Base-by-base conservation (phyloP, 2,329 filamentous ascomycete genomes). In the Pseudocercospora cruenta region DNA sequence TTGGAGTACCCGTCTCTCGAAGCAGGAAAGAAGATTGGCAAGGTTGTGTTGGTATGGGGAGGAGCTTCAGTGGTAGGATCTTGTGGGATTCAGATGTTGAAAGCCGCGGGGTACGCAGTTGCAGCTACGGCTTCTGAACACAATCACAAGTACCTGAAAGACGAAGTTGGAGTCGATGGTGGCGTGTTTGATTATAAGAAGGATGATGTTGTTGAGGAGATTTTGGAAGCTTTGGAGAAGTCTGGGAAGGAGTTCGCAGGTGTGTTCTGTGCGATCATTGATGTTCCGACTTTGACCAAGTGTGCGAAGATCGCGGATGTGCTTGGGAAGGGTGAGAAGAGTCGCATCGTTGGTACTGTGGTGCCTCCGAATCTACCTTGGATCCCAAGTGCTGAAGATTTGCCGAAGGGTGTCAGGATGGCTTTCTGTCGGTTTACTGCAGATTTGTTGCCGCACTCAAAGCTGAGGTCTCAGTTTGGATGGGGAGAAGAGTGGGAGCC, bases 1-100 rank as follows among this genome's bases (percentile, higher is more conserved):
- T 60, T 64, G 10, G 67, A 69, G 8, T 53, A 69, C 19, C 67
- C 67, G 2, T 60, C 64, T 4, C 36, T 36, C 24, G 31, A 67
- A 49, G 59, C 64, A 9, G 57, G 49, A 8, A 71, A 76, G 43
- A 19, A 68, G 1, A 74, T 69, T 4, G 75, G 75, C 16, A 75
- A 80, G 58, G 71, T 76, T 55, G 45, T 83, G 0, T 69, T 86
- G 4, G 73, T 86, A 14, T 87, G 83, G 82, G 85, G 85, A n/a
- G 86, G 84, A 0, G 80, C 82, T 2, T 80, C 81, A 0, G 78
- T 77, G 16, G 82, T 84, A 0, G 83, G 84, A 0, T 78, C 78
- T 47, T 80, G 79, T 51, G 81, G 80, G 0, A 80, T 85, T 10
- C 84, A 86, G 66, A 75, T 85, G 0, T 79, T 80, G 1, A 73